Conservation (phyloP, 192 early-diverging fungal species). For the Coemansia sp. region DNA sequence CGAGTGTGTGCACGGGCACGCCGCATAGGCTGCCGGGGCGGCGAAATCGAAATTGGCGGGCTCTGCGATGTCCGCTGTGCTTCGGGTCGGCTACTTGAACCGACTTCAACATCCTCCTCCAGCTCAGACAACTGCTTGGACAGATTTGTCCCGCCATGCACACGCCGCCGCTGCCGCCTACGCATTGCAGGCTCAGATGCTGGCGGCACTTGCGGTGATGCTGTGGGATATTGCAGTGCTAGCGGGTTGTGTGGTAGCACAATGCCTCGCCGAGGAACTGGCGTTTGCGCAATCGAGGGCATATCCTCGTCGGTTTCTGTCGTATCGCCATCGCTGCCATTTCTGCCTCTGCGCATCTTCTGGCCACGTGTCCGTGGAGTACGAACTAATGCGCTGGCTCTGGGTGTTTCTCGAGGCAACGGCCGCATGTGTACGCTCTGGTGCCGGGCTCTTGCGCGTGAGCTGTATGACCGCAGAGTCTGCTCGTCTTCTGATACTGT, state of each 20-base stretch:
- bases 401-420: conserved; percentile 4
- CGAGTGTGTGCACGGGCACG: conserved; percentile 4
- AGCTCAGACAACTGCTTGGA: conserved; percentile 35
- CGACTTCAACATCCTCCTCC: conserved; percentile 25
- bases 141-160: conserved; percentile 20
- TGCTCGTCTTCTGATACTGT: conserved; percentile 50
- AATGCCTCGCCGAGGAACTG: conserved; percentile 4
- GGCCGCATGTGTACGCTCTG: conserved; percentile 24
- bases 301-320: conserved; percentile 37
- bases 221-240: background rate
- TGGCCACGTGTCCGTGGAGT: background rate
- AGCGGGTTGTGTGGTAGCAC: background rate
- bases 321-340: conserved; percentile 23
- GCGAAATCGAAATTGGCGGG: conserved; percentile 23
- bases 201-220: conserved; percentile 7
- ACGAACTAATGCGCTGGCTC: background rate
- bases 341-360: background rate
- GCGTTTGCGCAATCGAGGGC: conserved; percentile 4
- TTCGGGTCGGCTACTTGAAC: background rate
- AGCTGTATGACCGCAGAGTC: conserved; percentile 44
- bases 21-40: conserved; percentile 14
- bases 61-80: background rate
- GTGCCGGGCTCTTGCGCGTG: conserved; percentile 25
- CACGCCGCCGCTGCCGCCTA: conserved; percentile 15
- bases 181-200: conserved; percentile 36